These are phyloP conservation scores for Globisporangium yorkense DNA, from an alignment of 352 stramenopile species.

Conservation along the genomic window DNA sequence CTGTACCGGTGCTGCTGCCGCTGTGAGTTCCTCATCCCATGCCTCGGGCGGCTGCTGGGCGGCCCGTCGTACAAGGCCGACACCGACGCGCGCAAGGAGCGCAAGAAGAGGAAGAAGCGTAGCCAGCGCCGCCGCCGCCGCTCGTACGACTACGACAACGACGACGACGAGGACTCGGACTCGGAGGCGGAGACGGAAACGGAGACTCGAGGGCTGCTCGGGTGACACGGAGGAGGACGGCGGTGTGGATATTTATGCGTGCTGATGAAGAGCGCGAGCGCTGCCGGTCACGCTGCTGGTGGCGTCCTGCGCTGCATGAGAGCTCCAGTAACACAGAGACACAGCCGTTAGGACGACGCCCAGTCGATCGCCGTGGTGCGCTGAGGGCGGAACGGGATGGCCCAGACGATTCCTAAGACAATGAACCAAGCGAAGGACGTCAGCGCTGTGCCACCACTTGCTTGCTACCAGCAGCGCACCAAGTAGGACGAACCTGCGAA, in stretches of 20 bases:
- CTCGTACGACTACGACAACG: constrained; percentile 29
- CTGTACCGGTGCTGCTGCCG: constrained; percentile 65
- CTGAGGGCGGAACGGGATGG: constrained; percentile 40
- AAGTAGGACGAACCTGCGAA: constrained; percentile 28
- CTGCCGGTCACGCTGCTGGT: too few species aligned
- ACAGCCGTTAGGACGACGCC: constrained; percentile 1
- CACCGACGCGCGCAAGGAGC: constrained; percentile 14
- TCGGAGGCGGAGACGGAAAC: constrained; percentile 30
- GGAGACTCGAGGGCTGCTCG: constrained; percentile 34
- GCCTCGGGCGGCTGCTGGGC: constrained; percentile 52
- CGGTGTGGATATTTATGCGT: constrained; percentile 9
- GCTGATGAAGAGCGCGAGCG: too few species aligned
- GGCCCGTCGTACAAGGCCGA: constrained; percentile 65
- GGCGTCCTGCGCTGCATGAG: too few species aligned
- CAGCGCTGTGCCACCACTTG: too few species aligned
- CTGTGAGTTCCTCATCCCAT: constrained; percentile 72
- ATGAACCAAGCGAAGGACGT: not conserved
- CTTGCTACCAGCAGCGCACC: not conserved
- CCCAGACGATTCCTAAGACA: constrained; percentile 48
- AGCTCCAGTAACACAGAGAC: too few species aligned
- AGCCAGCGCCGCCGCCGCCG: constrained; percentile 16
- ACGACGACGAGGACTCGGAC: constrained; percentile 17
- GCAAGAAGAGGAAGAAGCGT: constrained; percentile 18
- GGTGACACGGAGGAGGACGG: constrained; percentile 15
- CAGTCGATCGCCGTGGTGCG: constrained; percentile 17